phyloP scores from a whole-genome alignment of 1,139 yeast genomes.

The Hyphopichia khmerensis region DNA sequence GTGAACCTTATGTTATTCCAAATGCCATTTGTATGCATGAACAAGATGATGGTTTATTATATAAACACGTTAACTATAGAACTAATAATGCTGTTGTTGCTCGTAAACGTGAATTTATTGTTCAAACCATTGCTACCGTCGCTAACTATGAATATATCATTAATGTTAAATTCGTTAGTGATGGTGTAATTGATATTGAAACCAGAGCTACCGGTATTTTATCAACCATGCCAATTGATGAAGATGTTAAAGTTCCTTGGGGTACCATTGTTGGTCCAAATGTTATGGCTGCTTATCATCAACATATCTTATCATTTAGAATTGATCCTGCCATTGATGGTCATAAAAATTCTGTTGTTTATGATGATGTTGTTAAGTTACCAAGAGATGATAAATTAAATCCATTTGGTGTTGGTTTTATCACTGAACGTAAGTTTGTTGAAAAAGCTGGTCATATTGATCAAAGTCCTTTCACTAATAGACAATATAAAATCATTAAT shows the following conservation, averaged over 20 bases:
- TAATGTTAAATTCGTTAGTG: conserved; percentile 77
- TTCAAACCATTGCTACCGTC: conserved; percentile 86
- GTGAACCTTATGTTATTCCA: conserved; percentile 65
- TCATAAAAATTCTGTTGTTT: conserved; percentile 73
- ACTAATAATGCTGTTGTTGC: conserved; percentile 72
- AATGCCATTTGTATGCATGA: conserved; percentile 88
- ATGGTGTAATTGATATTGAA: conserved; percentile 80
- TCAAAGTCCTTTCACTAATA: conserved; percentile 73
- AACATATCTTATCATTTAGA: conserved; percentile 81
- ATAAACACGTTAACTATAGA: conserved; percentile 85
- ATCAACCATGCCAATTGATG: conserved; percentile 82
- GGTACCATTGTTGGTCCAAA: conserved; percentile 86
- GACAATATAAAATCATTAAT: conserved; percentile 77
- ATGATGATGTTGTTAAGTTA: conserved; percentile 70
- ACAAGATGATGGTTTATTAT: conserved; percentile 73
- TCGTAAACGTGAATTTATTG: conserved; percentile 81
- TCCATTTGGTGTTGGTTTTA: conserved; percentile 76
- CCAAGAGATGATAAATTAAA: conserved; percentile 57
- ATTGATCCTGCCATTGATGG: conserved; percentile 89
- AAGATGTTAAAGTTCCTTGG: conserved; percentile 71
- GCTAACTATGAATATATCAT: conserved; percentile 87
- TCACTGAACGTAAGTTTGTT: conserved; percentile 59
- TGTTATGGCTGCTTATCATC: conserved; percentile 87
- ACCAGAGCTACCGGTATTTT: conserved; percentile 88
- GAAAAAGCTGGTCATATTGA: conserved; percentile 75